Evolutionary conservation across 768 basidiomycete species (phyloP), one percentile per base, ranked within the genome.

Genomic region (Russula lepida): DNA sequence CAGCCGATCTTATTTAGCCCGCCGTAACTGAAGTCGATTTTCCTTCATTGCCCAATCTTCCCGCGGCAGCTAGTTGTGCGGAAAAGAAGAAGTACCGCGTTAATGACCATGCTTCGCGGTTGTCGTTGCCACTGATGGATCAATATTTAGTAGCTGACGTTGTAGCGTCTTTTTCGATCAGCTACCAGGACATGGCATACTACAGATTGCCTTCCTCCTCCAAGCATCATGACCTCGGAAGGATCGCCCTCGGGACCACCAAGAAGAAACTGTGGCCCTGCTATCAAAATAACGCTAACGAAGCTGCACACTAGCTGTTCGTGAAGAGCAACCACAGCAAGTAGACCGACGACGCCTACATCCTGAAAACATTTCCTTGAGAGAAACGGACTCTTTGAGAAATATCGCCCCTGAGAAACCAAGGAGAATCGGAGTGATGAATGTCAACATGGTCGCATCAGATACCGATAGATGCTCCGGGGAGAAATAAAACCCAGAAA

Each of bases 231-330:
- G 21, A 60, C 62, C 13, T 63, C 54, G 7, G 56, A 49, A 9
- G 30, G 58, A 6, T 39, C 27, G 19, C 27, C 54, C 60, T 15
- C 43, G 27, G 39, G 57, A 46, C 35, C 44, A 3, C 85, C 86
- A 66, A 97, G 94, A 7, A 97, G 67, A 55, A 84, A 83, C 1
- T 79, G 74, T 0, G 93, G 93, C 37, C 89, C 78, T 9, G 92
- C 89, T 51, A 97, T 91, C 8, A 93, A 76, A 17, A 94, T 70
- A 8, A 92, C 90, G 0, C 92, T 92, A 12, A 81, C 44, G 33
- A 95, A 77, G 70, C 89, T 86, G 50, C 80, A 77, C 6, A 86
- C 82, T 81, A 66, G 5, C 21, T 17, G 2, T 12, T 5, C 17
- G 47, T 61, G 13, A 30, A 44, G n/a, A 12, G 33, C 52, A 9